Base-by-base conservation (phyloP, 805 yeast species). In the Candida yuanshanica region DNA sequence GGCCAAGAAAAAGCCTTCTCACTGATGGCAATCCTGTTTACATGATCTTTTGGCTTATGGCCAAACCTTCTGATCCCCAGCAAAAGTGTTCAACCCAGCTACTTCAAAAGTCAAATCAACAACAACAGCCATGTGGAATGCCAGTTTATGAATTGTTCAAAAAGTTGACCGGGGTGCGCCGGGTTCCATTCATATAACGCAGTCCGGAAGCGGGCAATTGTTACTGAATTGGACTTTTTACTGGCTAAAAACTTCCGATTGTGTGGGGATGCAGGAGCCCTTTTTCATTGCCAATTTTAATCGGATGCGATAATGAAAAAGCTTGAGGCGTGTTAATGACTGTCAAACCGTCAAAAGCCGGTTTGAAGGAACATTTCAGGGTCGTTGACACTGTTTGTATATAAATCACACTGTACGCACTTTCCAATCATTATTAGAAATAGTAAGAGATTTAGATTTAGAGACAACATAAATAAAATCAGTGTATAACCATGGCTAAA, bases 401-500 rank as follows among this genome's bases (percentile, higher is more conserved):
- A n/a, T n/a, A n/a, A n/a, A n/a, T n/a, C n/a, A n/a, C n/a, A n/a
- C n/a, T n/a, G n/a, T n/a, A n/a, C n/a, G n/a, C n/a, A n/a, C n/a
- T n/a, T n/a, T n/a, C n/a, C n/a, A n/a, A n/a, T n/a, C n/a, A n/a
- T n/a, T n/a, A n/a, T n/a, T n/a, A n/a, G n/a, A n/a, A n/a, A n/a
- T n/a, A n/a, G n/a, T n/a, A n/a, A n/a, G n/a, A n/a, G n/a, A n/a
- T n/a, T n/a, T n/a, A n/a, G n/a, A n/a, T n/a, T n/a, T n/a, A n/a
- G n/a, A n/a, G n/a, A 27, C 8, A 10, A 27, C 18, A 4, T 12
- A n/a, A 22, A 7, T 13, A 25, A 20, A 33, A 5, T 4, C 11
- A 10, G 17, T 20, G 13, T 10, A 23, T n/a, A 13, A 37, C 16
- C 13, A 44, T 55, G 61, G 34, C 45, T 26, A 89, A 89, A 62